A percentile compares a stretch with the other conserved stretches of the same genome.
phyloP scores from a whole-genome alignment of 768 basidiomycete species.

The Leccinum subgranulosum region DNA sequence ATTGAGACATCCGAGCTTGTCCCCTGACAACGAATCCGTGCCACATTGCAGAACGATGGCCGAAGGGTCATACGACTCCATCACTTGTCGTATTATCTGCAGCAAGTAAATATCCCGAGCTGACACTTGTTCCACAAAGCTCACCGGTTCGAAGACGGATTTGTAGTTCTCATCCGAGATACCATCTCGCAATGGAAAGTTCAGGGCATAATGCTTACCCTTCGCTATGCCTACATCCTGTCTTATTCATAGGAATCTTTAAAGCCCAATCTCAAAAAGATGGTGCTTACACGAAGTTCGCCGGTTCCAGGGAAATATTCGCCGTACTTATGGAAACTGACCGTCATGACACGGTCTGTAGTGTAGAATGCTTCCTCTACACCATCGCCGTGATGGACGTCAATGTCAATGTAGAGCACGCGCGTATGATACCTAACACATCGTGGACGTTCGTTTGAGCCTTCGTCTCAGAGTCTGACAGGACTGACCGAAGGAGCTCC shows the following conservation, averaged over 20 bases:
- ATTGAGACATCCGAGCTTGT: conserved; percentile 94
- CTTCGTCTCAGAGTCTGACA: not conserved
- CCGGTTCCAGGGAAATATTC: conserved; percentile 99
- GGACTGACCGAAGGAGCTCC: conserved; percentile 75
- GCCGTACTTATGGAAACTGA: conserved; percentile 97
- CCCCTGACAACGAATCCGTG: conserved; percentile 94
- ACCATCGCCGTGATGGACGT: conserved; percentile 98
- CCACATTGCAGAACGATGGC: conserved; percentile 98
- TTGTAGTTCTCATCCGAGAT: conserved; percentile 95
- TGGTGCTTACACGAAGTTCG: conserved; percentile 72
- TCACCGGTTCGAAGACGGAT: conserved; percentile 91
- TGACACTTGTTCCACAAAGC: conserved; percentile 24
- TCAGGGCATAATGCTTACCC: conserved; percentile 91
- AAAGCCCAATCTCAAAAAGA: not conserved
- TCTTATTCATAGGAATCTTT: conserved; percentile 9
- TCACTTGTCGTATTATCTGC: conserved; percentile 89
- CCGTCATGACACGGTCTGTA: conserved; percentile 98
- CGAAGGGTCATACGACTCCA: conserved; percentile 91
- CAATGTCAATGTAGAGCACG: conserved; percentile 97
- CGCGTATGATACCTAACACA: conserved; percentile 77
- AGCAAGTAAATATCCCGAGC: not conserved
- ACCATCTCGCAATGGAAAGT: conserved; percentile 93
- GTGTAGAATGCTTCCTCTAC: conserved; percentile 99
- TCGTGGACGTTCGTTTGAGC: not conserved
- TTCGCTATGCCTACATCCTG: conserved; percentile 93